Evolutionary conservation across 2,329 filamentous ascomycete genomes (phyloP), one percentile per base, ranked within the genome.

Genomic region (Paracamarosporium sp.): DNA sequence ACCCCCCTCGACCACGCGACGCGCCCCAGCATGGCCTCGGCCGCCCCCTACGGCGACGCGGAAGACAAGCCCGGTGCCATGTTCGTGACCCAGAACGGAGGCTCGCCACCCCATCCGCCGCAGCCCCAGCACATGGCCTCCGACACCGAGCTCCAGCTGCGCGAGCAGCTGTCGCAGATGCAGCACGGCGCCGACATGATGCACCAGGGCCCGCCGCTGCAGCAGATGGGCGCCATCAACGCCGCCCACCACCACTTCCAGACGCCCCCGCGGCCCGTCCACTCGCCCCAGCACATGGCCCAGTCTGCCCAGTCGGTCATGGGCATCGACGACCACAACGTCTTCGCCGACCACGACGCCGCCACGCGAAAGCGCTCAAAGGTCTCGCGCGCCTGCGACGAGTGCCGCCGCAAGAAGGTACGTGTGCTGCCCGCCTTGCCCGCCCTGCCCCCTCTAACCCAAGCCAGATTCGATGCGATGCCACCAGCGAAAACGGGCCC

Each of bases 351-450:
- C 52, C 74, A 74, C 43, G 75, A 77, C 35, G 68, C 69, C 41
- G 43, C 57, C 31, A 75, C 67, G 38, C 65, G 73, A 47, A 76
- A 76, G 61, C 71, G 75, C 20, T 77, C 75, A 30, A 78, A 78
- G 62, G 75, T 77, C n/a, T 78, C 76, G 11, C 74, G 76, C 51
- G 76, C 76, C 9, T 78, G 76, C 62, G 76, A 78, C 56, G 75
- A 78, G 59, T 78, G 76, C 55, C 69, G 76, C 48, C 67, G 76
- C 28, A 78, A 78, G 62, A 78, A 78, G 72, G 76, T 78, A 59
- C n/a, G 47, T 8, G 5, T 46, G 35, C 41, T 31, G 20, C 24
- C 24, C 35, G 45, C 12, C 30, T n/a, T 20, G 22, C 33, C 25
- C 17, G 31, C 20, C 25, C 24, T 30, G 38, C 3, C n/a, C 20